Evolutionary conservation across 1,139 yeast genomes (phyloP), one percentile per base, ranked within the genome.

Genomic region (Yamadazyma conglobata): DNA sequence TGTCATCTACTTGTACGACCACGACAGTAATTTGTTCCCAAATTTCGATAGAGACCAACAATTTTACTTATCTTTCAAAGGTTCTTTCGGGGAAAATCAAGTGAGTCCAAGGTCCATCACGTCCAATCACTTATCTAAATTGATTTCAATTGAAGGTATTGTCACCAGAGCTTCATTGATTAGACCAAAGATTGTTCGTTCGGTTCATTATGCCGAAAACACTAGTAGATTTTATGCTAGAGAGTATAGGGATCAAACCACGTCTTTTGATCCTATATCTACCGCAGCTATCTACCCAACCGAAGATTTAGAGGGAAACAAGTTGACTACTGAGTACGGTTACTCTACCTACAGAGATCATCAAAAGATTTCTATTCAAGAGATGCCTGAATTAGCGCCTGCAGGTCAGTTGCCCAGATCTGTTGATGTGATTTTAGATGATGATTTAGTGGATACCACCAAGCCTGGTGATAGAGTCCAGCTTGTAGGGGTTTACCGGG

Each of bases 391-490:
- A 61, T 74, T 83, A 44, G 96, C 98, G 0, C 98, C 98, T 11
- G 95, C 97, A 1, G 98, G 99, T 37, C 98, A 91, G 59, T 69
- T 91, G 41, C 98, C 99, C 24, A 71, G 98, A 45, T 81, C 95
- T 2, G 76, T 91, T 23, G 98, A 91, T 52, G 84, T 91, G 22
- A 75, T 91, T 14, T 65, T 93, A 51, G 96, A 91, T 55, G 97
- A 89, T 50, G 98, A 91, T 54, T 69, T 91, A 43, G 98, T 91
- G 2, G 99, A 91, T 52, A 63, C 65, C 34, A 85, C 88, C 28
- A 91, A 91, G 56, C 97, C 98, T 0, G 99, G 99, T 51, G 99
- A 91, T 53, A 78, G 98, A 54, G 79, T 89, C 21, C 96, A 89
- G 60, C 66, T 89, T 25, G 95, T 91, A 9, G 99, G 99, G 43